phyloP scores from a whole-genome alignment of 352 stramenopile species.

The Phytophthora aleatoria region DNA sequence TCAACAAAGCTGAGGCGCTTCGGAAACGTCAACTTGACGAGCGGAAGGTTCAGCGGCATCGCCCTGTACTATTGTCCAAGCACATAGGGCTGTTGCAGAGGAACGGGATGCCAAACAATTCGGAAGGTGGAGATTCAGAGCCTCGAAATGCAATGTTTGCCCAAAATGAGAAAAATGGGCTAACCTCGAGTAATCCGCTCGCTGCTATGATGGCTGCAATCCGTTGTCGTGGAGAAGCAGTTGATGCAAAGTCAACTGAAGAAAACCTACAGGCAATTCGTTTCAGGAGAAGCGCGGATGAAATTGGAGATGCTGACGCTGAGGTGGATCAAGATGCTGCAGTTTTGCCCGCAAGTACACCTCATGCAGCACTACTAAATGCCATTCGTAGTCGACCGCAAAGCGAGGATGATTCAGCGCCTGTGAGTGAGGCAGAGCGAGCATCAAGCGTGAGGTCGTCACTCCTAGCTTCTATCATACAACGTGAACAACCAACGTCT shows the following conservation, averaged over 20 bases:
- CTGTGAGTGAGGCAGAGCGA: conserved; percentile 1
- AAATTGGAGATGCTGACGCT: neutral
- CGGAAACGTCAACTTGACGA: conserved; percentile 41
- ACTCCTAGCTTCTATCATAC: conserved; percentile 22
- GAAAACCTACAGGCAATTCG: neutral
- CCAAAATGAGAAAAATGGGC: neutral
- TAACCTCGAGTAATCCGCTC: conserved; percentile 5
- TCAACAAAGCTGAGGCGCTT: conserved; percentile 50
- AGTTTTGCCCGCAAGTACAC: neutral
- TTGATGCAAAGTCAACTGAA: neutral
- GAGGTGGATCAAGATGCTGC: neutral
- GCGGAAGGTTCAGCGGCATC: conserved; percentile 16
- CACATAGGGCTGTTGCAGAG: neutral
- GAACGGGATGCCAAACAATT: conserved; percentile 4
- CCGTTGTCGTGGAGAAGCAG: conserved; percentile 8
- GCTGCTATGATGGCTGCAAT: conserved; percentile 24
- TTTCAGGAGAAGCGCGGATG: neutral
- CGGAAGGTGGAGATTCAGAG: neutral
- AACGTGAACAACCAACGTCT: conserved; percentile 7
- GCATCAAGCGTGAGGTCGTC: conserved; percentile 9
- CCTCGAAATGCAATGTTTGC: conserved; percentile 34
- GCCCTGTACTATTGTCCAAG: too few species aligned
- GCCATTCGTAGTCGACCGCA: conserved; percentile 3
- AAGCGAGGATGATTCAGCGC: neutral
- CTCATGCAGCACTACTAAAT: conserved; percentile 2